Evolutionary conservation across 208 protist species (phyloP).

Genomic region (Crithidia thermophila): DNA sequence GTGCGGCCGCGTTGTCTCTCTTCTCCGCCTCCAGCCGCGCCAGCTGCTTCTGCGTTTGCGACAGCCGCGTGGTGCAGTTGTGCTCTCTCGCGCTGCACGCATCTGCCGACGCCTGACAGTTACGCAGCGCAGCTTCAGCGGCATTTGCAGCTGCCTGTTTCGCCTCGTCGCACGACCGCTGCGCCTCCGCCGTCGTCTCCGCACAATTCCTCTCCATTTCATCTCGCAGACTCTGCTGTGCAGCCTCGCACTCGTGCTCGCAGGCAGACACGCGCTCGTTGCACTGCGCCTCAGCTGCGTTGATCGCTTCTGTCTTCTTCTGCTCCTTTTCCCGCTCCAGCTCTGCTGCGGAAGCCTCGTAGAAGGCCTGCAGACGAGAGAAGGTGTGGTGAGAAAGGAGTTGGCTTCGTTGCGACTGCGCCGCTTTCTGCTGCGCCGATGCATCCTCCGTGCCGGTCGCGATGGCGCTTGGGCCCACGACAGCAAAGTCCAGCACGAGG

Average conservation of each 20-base stretch:
- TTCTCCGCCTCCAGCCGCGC: not conserved
- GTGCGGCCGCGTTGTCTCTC: not conserved
- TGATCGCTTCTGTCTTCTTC: not conserved
- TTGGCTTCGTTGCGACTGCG: not conserved
- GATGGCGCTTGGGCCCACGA: not conserved
- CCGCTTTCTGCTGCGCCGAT: not conserved
- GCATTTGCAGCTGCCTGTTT: not conserved
- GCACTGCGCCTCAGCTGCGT: conserved; percentile 8
- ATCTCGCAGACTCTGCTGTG: not conserved
- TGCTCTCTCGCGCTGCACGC: not conserved
- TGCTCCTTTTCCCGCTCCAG: not conserved
- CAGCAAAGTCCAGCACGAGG: conserved; percentile 23
- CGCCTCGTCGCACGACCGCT: not conserved
- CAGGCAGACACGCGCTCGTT: conserved; percentile 2
- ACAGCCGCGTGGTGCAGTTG: not conserved
- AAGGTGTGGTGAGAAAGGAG: conserved; percentile 22
- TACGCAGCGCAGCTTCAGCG: not conserved
- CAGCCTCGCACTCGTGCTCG: conserved; percentile 2
- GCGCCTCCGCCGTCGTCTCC: not conserved
- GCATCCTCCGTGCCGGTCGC: not conserved
- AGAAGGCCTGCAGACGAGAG: conserved; percentile 24
- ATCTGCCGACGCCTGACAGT: not conserved
- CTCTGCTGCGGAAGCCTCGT: conserved; percentile 2
- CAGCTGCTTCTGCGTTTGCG: conserved; percentile 4
- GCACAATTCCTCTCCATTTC: not conserved